A percentile compares a stretch with the other conserved stretches of the same genome.
Conservation (phyloP, 2,329 filamentous ascomycete genomes). For the Balansia obtecta region DNA sequence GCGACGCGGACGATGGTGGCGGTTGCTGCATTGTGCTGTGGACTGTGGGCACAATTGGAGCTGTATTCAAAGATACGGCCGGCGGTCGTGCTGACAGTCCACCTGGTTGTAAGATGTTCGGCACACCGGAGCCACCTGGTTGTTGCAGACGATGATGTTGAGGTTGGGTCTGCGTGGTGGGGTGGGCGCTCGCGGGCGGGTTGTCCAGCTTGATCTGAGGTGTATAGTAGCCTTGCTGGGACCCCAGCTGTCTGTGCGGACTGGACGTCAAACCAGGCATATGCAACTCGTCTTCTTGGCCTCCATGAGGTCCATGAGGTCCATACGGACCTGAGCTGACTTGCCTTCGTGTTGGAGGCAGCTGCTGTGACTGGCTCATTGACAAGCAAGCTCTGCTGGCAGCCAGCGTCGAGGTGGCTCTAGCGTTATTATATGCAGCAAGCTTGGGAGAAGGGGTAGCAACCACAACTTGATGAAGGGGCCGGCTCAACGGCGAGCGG, state of each 20-base stretch:
- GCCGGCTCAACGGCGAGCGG: background rate
- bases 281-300: slow-evolving; percentile 41
- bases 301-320: slow-evolving; percentile 14
- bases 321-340: slow-evolving; percentile 11
- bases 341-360: slow-evolving; percentile 19
- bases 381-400: slow-evolving; percentile 1
- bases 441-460: background rate
- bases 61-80: slow-evolving; percentile 29
- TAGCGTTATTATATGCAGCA: background rate
- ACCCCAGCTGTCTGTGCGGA: slow-evolving; percentile 23
- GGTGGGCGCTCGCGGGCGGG: slow-evolving; percentile 22
- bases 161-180: slow-evolving; percentile 19
- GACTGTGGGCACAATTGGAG: slow-evolving; percentile 34
- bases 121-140: slow-evolving; percentile 31
- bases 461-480: background rate
- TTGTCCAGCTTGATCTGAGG: slow-evolving; percentile 42
- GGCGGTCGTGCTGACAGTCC: slow-evolving; percentile 26
- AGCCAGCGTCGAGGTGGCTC: background rate
- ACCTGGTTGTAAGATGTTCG: slow-evolving; percentile 47
- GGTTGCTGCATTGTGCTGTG: slow-evolving; percentile 26
- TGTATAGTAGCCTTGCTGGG: slow-evolving; percentile 37
- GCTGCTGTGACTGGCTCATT: slow-evolving; percentile 31
- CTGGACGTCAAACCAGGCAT: slow-evolving; percentile 31
- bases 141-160: slow-evolving; percentile 19
- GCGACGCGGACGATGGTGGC: slow-evolving; percentile 23